Base-by-base conservation (phyloP, 768 basidiomycete species). In the Infundibulicybe gibba region DNA sequence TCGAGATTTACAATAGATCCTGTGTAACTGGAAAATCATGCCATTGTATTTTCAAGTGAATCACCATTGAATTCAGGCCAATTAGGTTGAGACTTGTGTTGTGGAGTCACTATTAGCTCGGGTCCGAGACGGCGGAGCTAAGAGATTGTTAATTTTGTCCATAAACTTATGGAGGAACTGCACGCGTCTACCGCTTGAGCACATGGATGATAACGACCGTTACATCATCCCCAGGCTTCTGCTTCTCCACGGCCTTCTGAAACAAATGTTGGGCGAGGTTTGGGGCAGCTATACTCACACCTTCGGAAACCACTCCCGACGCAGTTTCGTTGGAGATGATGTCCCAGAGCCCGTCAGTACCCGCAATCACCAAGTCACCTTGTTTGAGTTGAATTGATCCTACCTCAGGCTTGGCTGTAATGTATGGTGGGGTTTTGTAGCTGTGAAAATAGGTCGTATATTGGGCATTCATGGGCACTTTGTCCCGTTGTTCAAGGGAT, bases 361-460 rank as follows among this genome's bases (percentile, higher is more conserved):
- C 80, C 41, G 80, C 59, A 25, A 81, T 69, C 17, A 80, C 54
- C 54, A 81, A 68, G 40, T 69, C 65, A 11, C 67, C 68, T 19
- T 57, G 57, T 16, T 65, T 50, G 12, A 78, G 56, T 16, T 65
- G 57, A 30, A 65, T 58, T 1, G 50, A 56, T 3, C 70, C 72
- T n/a, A 74, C 67, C 41, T 72, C 72, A 2, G 80, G 81, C 21
- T 64, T 61, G 1, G 80, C 75, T 14, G 75, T 78, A 30, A 81
- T 64, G 52, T 83, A 82, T 0, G 80, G 80, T 2, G 80, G 80
- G 1, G 79, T 79, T 60, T 74, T 79, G 54, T 85, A 76, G 17
- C 67, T 67, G 32, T 74, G 58, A 42, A 70, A 71, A 48, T 66
- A 57, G 16, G 60, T 52, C 0, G 58, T 51, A 43, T 70, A 69